These are phyloP conservation scores for Paxillus involutus DNA, from an alignment of 768 basidiomycete genomes.

Conservation along the genomic window DNA sequence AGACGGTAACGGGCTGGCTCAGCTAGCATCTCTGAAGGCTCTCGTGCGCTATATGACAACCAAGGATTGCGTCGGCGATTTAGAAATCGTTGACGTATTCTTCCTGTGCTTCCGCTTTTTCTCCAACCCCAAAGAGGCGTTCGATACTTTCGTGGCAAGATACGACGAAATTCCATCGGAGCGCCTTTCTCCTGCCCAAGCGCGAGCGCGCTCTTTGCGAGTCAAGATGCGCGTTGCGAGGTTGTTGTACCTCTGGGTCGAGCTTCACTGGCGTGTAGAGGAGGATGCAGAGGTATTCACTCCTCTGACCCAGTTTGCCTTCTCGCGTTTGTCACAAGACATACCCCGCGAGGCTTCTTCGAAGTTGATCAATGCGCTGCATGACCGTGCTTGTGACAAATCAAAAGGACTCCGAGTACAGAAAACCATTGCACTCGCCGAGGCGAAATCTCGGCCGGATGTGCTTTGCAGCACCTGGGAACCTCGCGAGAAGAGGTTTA, in stretches of 20 bases:
- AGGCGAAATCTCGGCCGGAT: slow-evolving; percentile 17
- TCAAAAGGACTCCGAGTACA: slow-evolving; percentile 27
- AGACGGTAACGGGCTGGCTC: slow-evolving; percentile 24
- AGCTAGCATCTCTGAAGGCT: slow-evolving; percentile 39
- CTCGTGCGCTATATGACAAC: slow-evolving; percentile 49
- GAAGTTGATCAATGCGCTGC: slow-evolving; percentile 30
- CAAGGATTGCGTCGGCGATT: slow-evolving; percentile 37
- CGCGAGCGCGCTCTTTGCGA: slow-evolving; percentile 42
- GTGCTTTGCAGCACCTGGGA: slow-evolving; percentile 22
- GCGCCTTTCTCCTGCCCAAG: slow-evolving; percentile 30
- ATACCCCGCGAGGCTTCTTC: slow-evolving; percentile 30
- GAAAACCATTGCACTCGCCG: slow-evolving; percentile 23
- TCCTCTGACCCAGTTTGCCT: slow-evolving; percentile 29
- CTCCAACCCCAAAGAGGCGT: slow-evolving; percentile 47
- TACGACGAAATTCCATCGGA: slow-evolving; percentile 39
- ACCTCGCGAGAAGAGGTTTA: slow-evolving; percentile 27
- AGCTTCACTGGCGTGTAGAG: slow-evolving; percentile 61
- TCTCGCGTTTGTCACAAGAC: slow-evolving; percentile 29
- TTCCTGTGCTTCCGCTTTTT: slow-evolving; percentile 75
- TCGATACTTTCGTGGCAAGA: slow-evolving; percentile 44
- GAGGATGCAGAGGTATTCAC: slow-evolving; percentile 42
- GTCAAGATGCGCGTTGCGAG: slow-evolving; percentile 61
- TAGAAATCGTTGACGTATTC: slow-evolving; percentile 51
- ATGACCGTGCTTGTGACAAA: slow-evolving; percentile 21
- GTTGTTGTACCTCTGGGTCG: slow-evolving; percentile 69